These are phyloP conservation scores for Tetrahymena malaccensis DNA, from an alignment of 73 alveolate species.

Conservation along the genomic window DNA sequence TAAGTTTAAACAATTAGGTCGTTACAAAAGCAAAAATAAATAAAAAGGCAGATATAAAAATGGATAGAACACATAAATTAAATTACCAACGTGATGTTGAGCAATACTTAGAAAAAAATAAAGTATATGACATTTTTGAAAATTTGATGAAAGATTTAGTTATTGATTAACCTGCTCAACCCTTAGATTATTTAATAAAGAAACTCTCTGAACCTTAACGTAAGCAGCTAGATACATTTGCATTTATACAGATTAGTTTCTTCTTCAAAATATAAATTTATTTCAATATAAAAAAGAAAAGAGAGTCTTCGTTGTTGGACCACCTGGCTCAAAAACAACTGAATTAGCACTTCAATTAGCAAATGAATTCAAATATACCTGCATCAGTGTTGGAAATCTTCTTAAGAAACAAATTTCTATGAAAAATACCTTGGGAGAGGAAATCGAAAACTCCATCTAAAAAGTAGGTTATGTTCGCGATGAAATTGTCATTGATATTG, in stretches of 20 bases:
- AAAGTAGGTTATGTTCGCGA: slow-evolving; percentile 67
- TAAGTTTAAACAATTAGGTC: not conserved
- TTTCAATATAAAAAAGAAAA: slow-evolving; percentile 38
- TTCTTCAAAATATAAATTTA: slow-evolving; percentile 5
- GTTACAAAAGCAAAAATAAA: not conserved
- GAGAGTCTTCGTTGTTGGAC: slow-evolving; percentile 84
- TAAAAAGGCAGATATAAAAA: not conserved
- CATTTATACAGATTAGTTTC: not conserved
- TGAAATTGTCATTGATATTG: slow-evolving; percentile 72
- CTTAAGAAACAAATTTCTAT: slow-evolving; percentile 45
- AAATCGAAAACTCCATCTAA: slow-evolving; percentile 20
- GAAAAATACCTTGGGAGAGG: slow-evolving; percentile 32
- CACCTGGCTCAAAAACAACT: slow-evolving; percentile 84
- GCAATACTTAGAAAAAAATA: slow-evolving; percentile 75
- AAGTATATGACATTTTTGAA: slow-evolving; percentile 86
- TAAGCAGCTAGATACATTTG: not conserved
- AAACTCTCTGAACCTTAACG: slow-evolving; percentile 63
- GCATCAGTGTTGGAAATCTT: slow-evolving; percentile 70
- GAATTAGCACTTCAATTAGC: slow-evolving; percentile 68
- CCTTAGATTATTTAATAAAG: slow-evolving; percentile 74
- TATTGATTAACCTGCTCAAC: slow-evolving; percentile 89
- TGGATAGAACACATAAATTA: slow-evolving; percentile 75
- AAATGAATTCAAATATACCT: slow-evolving; percentile 53
- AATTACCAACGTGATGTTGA: slow-evolving; percentile 74
- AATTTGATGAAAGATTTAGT: slow-evolving; percentile 71